Evolutionary conservation across 805 yeast species (phyloP).

Genomic region (Lipomyces lipofer): DNA sequence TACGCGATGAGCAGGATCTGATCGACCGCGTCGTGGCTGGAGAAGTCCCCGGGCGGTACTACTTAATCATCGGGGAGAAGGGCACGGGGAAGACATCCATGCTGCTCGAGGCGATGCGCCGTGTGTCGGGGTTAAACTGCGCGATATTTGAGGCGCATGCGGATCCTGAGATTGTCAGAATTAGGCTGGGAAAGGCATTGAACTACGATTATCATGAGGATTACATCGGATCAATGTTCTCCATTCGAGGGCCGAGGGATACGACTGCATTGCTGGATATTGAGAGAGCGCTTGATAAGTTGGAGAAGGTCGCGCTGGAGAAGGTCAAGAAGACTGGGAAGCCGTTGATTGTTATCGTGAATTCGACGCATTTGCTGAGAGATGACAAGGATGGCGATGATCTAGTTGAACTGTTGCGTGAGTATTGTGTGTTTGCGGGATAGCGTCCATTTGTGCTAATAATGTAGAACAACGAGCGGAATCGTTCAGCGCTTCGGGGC

Average conservation of each 20-base stretch:
- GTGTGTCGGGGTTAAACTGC: constrained; percentile 62
- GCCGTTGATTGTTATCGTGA: constrained; percentile 70
- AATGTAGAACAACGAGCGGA: constrained; percentile 77
- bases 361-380: constrained; percentile 71
- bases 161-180: constrained; percentile 78
- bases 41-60: constrained; percentile 64
- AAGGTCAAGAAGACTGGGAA: constrained; percentile 41
- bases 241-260: constrained; percentile 81
- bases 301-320: constrained; percentile 69
- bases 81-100: constrained; percentile 85
- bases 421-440: not conserved
- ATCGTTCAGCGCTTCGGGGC: constrained; percentile 67
- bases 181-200: constrained; percentile 72
- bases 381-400: constrained; percentile 74
- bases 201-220: constrained; percentile 76
- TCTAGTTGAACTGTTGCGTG: constrained; percentile 65
- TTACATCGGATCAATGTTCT: constrained; percentile 77
- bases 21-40: constrained; percentile 69
- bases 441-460: no score
- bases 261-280: constrained; percentile 79
- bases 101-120: constrained; percentile 67
- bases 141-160: constrained; percentile 79
- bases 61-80: constrained; percentile 74
- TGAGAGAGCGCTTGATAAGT: constrained; percentile 74
- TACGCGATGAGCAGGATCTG: constrained; percentile 63